Evolutionary conservation across 305 asterid species (phyloP), one percentile per base, ranked within the genome.

Genomic region (Solanum hybrid): DNA sequence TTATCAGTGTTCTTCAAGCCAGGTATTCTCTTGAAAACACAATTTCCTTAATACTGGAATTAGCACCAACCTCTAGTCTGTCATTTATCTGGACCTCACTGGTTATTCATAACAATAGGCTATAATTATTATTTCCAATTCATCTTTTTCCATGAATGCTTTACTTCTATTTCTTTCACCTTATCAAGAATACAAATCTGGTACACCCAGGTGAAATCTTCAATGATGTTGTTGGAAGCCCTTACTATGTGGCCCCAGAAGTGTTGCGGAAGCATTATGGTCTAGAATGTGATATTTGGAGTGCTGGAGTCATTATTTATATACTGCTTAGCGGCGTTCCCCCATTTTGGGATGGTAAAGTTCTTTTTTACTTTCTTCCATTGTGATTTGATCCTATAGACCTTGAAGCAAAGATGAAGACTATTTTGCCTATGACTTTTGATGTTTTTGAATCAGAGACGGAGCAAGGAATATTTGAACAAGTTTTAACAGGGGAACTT

Each of bases 181-280:
- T 84, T 20, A 84, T 51, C 77, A 51, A 84, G 41, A 20, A 29
- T 31, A 51, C 22, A 51, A 29, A 31, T 31, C 38, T 20, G 39
- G 41, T 20, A 38, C 81, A 75, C 77, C 39, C 91, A 97, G 98
- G 98, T 31, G 98, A 96, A 72, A 92, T 80, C 88, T 96, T 96
- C 89, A 90, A 14, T 57, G 99, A 97, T 91, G 97, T 96, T 39
- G 98, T 96, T 51, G 99, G 99, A 90, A 97, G 98, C 92, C 98
- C 99, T 45, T 97, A 95, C 90, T 97, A 97, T 26, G 98, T 97
- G 45, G 98, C 99, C 11, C 98, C 98, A 13, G 99, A 97, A 91
- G 98, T 96, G 88, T 91, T 97, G 87, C 91, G 90, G 93, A 97
- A 96, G 94, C 93, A 90, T 90, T 97, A 97, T 89, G 96, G 98